Evolutionary conservation across 2,329 filamentous ascomycete genomes (phyloP).

Genomic region (Penicillium janthinellum): DNA sequence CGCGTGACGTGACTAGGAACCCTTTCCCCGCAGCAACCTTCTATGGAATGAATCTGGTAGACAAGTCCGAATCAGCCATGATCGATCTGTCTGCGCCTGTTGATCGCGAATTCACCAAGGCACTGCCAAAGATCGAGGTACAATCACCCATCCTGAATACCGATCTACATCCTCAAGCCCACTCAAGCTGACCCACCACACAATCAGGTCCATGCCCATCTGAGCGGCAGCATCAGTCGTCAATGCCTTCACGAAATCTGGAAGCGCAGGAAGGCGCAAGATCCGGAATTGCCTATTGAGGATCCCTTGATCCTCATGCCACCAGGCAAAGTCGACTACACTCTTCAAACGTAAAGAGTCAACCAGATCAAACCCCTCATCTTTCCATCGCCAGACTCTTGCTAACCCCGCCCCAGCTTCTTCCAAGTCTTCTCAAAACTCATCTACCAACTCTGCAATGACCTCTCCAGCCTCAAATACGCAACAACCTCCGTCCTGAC

Average conservation of each 20-base stretch:
- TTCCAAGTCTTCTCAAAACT: constrained; percentile 77
- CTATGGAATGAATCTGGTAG: neutral
- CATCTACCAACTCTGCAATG: constrained; percentile 74
- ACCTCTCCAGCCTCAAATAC: constrained; percentile 59
- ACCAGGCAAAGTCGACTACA: constrained; percentile 69
- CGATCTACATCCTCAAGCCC: neutral
- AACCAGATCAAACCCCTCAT: constrained; percentile 32
- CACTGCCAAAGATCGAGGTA: constrained; percentile 43
- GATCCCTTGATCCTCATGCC: constrained; percentile 73
- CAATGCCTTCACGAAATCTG: constrained; percentile 75
- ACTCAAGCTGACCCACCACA: constrained; percentile 7
- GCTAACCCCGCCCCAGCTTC: constrained; percentile 56
- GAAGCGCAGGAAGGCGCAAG: constrained; percentile 57
- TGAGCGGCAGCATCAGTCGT: constrained; percentile 76
- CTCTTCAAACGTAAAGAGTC: constrained; percentile 65
- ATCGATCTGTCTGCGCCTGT: constrained; percentile 34
- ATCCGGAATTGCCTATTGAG: constrained; percentile 57
- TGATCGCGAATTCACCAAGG: constrained; percentile 34
- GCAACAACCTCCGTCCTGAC: constrained; percentile 67
- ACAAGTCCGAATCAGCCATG: neutral
- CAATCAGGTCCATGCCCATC: constrained; percentile 72
- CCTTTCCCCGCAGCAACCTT: neutral
- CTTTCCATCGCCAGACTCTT: neutral
- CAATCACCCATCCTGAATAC: neutral
- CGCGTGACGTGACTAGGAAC: neutral